Evolutionary conservation across 164 flowering plant species (phyloP).

Genomic region (Vitis cinerea): DNA sequence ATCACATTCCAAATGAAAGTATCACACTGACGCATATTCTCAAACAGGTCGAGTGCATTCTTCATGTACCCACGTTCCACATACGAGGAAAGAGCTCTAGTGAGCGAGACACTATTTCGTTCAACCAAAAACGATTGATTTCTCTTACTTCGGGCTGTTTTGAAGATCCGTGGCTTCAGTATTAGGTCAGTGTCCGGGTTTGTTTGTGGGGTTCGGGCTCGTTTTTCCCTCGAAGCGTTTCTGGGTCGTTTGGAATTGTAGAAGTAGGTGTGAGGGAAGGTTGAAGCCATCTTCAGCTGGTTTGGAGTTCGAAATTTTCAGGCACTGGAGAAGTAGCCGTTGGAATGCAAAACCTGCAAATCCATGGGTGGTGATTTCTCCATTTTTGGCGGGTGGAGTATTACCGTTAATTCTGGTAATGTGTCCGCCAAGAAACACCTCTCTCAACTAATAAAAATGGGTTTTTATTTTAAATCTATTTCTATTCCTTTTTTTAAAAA

Average conservation of each 20-base stretch:
- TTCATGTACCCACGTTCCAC: conserved; percentile 41
- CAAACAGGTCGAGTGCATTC: conserved; percentile 53
- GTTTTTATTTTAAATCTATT: too few species aligned
- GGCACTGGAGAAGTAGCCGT: background rate
- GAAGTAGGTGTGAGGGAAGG: conserved; percentile 8
- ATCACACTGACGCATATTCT: conserved; percentile 29
- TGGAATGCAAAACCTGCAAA: too few species aligned
- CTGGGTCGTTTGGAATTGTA: conserved; percentile 13
- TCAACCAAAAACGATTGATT: background rate
- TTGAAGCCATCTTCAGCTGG: conserved; percentile 30
- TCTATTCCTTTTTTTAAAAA: too few species aligned
- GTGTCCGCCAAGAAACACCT: too few species aligned
- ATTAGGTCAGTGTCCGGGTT: background rate
- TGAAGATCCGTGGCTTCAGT: conserved; percentile 5
- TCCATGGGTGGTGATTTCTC: background rate
- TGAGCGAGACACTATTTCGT: conserved; percentile 7
- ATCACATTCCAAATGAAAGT: conserved; percentile 54
- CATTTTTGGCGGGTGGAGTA: background rate
- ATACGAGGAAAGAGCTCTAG: conserved; percentile 20
- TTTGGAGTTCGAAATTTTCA: conserved; percentile 28
- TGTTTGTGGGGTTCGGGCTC: background rate
- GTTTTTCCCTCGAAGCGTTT: conserved; percentile 4
- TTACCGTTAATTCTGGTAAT: background rate
- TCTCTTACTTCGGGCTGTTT: background rate
- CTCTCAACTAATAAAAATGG: too few species aligned